A percentile compares a stretch with the other conserved stretches of the same genome.
Evolutionary conservation across 2,329 filamentous ascomycete genomes (phyloP).

Genomic region (Monosporascus sp.): DNA sequence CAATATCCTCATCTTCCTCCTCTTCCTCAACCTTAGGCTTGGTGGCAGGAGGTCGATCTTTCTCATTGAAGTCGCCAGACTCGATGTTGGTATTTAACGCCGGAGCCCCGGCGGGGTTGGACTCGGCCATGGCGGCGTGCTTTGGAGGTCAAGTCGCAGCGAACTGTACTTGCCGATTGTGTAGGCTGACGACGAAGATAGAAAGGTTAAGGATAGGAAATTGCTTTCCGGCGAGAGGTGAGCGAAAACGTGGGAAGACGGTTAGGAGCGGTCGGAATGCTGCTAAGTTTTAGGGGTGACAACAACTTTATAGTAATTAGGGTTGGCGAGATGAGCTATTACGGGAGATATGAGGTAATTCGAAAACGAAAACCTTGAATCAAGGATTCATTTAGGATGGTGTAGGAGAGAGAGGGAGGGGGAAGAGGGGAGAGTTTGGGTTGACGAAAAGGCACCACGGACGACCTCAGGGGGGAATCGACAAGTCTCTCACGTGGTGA

Average conservation of each 20-base stretch:
- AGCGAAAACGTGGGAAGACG: constrained; percentile 5
- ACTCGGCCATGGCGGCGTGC: constrained; percentile 48
- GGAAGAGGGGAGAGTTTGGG: constrained; percentile 18
- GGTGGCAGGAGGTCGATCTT: constrained; percentile 37
- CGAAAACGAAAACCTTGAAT: constrained; percentile 11
- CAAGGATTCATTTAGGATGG: background rate
- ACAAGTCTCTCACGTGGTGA: constrained; percentile 20
- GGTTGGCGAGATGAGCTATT: constrained; percentile 10
- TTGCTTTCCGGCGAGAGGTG: constrained; percentile 8
- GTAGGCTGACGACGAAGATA: constrained; percentile 10
- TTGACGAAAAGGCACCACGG: constrained; percentile 22
- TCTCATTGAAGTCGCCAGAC: constrained; percentile 61
- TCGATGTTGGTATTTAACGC: constrained; percentile 61
- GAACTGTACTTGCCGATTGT: constrained; percentile 14
- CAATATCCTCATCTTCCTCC: constrained; percentile 78
- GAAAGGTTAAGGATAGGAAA: constrained; percentile 5
- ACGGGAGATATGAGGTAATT: constrained; percentile 8
- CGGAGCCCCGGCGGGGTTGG: constrained; percentile 45
- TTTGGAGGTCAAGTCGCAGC: constrained; percentile 5
- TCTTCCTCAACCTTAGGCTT: constrained; percentile 45
- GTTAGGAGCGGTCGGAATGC: constrained; percentile 19
- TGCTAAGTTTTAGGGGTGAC: constrained; percentile 14
- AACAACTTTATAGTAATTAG: constrained; percentile 11
- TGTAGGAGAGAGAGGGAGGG: constrained; percentile 16
- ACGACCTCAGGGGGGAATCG: constrained; percentile 19